These are phyloP conservation scores for Heliosperma pusillum DNA, from an alignment of 148 eudicot genomes.

Conservation along the genomic window DNA sequence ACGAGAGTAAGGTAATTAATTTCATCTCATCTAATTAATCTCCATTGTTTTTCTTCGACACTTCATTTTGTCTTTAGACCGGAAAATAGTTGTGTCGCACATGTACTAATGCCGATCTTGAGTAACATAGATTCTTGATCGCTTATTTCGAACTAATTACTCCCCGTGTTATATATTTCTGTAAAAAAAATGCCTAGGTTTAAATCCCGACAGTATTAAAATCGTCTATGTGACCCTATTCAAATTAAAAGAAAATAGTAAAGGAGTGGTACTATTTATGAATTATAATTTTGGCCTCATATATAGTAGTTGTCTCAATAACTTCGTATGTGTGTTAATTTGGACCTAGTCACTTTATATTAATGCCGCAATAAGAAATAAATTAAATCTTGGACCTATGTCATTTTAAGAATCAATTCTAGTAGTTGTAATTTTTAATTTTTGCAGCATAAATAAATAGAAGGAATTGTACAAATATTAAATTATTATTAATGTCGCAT, in stretches of 20 bases:
- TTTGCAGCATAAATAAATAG: neutral
- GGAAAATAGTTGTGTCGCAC: too few relatives aligned
- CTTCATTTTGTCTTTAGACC: too few relatives aligned
- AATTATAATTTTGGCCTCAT: neutral
- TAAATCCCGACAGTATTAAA: too few relatives aligned
- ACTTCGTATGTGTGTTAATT: neutral
- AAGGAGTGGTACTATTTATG: neutral
- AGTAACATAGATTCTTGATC: neutral
- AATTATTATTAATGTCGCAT: neutral
- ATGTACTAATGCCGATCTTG: too few relatives aligned
- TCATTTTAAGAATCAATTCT: neutral
- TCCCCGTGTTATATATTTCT: too few relatives aligned
- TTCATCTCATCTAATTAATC: neutral
- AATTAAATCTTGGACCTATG: neutral
- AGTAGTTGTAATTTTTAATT: neutral
- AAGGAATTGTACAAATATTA: neutral
- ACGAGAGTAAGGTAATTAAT: slow-evolving; percentile 24
- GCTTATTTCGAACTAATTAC: neutral
- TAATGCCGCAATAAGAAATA: neutral
- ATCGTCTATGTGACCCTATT: too few relatives aligned
- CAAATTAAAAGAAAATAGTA: too few relatives aligned
- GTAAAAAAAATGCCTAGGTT: too few relatives aligned
- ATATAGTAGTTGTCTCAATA: slow-evolving; percentile 2
- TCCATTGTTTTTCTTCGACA: too few relatives aligned
- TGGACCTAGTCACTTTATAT: neutral